Conservation (phyloP, 2,329 filamentous ascomycete genomes). For the Coleophoma crateriformis region DNA sequence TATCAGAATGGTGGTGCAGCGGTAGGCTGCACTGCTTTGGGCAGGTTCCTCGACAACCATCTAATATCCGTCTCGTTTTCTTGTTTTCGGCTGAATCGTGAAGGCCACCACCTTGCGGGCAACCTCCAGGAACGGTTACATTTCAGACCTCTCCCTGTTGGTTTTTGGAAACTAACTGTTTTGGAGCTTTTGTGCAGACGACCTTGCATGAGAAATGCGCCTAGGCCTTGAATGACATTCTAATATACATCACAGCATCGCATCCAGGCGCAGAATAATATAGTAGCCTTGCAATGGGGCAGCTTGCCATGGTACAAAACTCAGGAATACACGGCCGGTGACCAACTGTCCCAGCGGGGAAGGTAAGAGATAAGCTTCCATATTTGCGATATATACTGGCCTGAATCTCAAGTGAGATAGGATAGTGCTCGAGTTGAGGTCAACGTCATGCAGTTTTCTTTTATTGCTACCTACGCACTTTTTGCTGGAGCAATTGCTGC, state of each 20-base stretch:
- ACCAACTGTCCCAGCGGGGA: neutral
- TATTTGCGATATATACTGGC: neutral
- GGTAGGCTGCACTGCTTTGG: neutral
- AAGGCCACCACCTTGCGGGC: neutral
- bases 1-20: neutral
- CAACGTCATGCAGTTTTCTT: conserved; percentile 1
- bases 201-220: neutral
- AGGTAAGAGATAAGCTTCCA: neutral
- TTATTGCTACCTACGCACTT: neutral
- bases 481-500: conserved; percentile 1
- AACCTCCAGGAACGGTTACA: neutral
- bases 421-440: neutral
- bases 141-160: neutral
- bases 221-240: neutral
- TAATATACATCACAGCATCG: neutral
- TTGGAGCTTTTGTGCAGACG: neutral
- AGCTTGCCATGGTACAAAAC: too few relatives aligned
- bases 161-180: neutral
- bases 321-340: too few relatives aligned
- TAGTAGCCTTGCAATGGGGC: too few relatives aligned
- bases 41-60: neutral
- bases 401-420: neutral
- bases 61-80: neutral
- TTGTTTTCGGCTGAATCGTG: neutral
- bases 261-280: too few relatives aligned